Percentiles rank a stretch among this genome's conserved stretches.
phyloP scores from a whole-genome alignment of 176 grass and related monocot species.

The Bonia amplexicaulis region DNA sequence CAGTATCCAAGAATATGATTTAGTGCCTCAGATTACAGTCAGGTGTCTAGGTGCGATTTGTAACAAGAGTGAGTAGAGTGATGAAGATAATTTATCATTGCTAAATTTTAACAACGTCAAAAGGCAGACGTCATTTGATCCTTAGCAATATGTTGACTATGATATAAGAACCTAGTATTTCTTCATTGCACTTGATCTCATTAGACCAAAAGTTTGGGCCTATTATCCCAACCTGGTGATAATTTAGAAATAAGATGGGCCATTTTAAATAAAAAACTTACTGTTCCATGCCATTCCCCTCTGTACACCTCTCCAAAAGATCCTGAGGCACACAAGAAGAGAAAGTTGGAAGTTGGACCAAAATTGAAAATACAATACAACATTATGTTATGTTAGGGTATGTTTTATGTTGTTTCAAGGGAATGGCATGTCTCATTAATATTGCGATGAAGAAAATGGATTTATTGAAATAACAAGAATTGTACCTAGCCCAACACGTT shows the following conservation, averaged over 20 bases:
- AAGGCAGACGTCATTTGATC: not conserved
- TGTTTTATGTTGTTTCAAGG: not conserved
- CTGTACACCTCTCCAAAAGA: constrained; percentile 96
- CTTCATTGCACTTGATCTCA: not conserved
- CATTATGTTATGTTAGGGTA: not conserved
- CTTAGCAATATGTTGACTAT: not conserved
- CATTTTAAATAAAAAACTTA: constrained; percentile 46
- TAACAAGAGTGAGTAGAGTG: constrained; percentile 2
- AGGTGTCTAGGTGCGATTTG: not conserved
- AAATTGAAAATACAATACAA: constrained; percentile 5
- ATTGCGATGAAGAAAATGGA: not conserved
- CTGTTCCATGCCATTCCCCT: constrained; percentile 97
- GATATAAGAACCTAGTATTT: constrained; percentile 13
- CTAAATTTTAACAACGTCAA: not conserved
- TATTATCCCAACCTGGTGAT: not conserved
- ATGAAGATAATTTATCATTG: not conserved
- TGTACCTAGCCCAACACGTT: constrained; percentile 91
- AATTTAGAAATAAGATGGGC: constrained; percentile 4
- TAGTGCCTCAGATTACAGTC: not conserved
- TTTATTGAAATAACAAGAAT: constrained; percentile 14
- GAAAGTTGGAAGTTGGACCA: constrained; percentile 13
- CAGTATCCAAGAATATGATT: not conserved
- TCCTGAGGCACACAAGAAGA: constrained; percentile 40
- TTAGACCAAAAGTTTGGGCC: not conserved
- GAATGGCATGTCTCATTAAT: not conserved